A percentile compares a stretch with the other conserved stretches of the same genome.
phyloP scores from a whole-genome alignment of 768 basidiomycete genomes.

The Auriculariales sp. region DNA sequence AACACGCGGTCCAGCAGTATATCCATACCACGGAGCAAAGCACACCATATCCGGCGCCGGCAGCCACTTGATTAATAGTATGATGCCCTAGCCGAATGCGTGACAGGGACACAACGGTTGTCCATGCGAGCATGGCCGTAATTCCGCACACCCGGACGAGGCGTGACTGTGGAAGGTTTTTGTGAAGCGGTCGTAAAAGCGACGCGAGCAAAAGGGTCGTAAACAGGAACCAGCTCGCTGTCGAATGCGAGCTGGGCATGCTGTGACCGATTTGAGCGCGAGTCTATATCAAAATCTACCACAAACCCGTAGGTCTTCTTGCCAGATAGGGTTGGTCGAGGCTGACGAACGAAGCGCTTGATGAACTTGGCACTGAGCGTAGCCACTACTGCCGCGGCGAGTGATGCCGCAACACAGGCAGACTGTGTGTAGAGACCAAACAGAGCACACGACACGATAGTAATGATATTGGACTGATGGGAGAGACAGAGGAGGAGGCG shows the following conservation, averaged over 20 bases:
- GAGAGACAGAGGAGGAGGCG: too few species aligned
- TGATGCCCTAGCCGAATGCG: slow-evolving; percentile 68
- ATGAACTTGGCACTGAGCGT: slow-evolving; percentile 31
- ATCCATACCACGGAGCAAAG: slow-evolving; percentile 43
- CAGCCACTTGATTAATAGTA: slow-evolving; percentile 52
- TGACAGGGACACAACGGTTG: slow-evolving; percentile 40
- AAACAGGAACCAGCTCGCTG: slow-evolving; percentile 49
- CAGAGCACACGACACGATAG: background rate
- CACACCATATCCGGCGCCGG: slow-evolving; percentile 41
- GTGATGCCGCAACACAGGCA: slow-evolving; percentile 45
- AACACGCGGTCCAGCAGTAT: slow-evolving; percentile 29
- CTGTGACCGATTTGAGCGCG: slow-evolving; percentile 19
- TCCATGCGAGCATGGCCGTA: slow-evolving; percentile 38
- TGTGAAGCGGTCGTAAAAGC: slow-evolving; percentile 42
- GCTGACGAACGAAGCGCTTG: slow-evolving; percentile 49
- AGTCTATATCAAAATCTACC: background rate
- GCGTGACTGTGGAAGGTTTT: slow-evolving; percentile 27
- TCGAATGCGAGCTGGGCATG: slow-evolving; percentile 77
- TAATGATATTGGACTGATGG: too few species aligned
- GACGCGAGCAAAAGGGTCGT: slow-evolving; percentile 46
- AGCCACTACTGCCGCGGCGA: slow-evolving; percentile 41
- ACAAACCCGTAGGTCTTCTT: slow-evolving; percentile 59
- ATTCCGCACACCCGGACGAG: slow-evolving; percentile 29
- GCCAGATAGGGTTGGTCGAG: slow-evolving; percentile 32
- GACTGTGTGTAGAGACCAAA: slow-evolving; percentile 40